Base-by-base conservation (phyloP, 176 grass and related monocot species). In the Guadua angustifolia region DNA sequence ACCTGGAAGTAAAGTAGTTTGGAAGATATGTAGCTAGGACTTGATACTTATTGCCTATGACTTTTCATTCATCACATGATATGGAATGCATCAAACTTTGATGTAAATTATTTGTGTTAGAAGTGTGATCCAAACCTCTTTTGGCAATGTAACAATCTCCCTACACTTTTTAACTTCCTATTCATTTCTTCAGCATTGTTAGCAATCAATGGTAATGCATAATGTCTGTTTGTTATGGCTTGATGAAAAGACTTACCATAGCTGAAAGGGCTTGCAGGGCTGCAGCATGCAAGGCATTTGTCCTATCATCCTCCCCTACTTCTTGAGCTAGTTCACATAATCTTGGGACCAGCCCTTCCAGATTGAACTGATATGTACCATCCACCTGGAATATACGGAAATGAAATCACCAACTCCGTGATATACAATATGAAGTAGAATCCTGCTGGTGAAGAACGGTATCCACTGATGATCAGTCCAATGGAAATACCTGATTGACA, bases 331-430 rank as follows among this genome's bases (percentile, higher is more conserved):
- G 82, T 80, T 93, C 88, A 82, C 96, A 99, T 25, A 99, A 71
- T 79, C 87, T 91, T 83, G 96, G 96, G 78, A 99, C 79, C 10
- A 99, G 83, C 51, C 83, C 83, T 94, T 99, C 96, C 79, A 99
- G 88, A 92, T 99, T 99, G 86, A 99, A 99, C 75, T 94, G 93
- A 84, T 99, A 95, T 18, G 93, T 99, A 75, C 96, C 85, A 90
- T 99, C 96, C 83, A 95, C 89, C 96, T 99, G 52, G 72, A 82
- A 77, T 79, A 82, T 24, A 88, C n/a, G 79, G 71, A 87, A 73
- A 79, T 32, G 24, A 47, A 85, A 86, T 62, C 33, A 81, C n/a
- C 35, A 83, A 78, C 43, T 13, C 73, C 25, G 29, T 16, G 29
- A 24, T 46, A 42, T 64, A 47, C 14, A 35, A 22, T 88, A 45